Evolutionary conservation across 2,329 filamentous ascomycete genomes (phyloP), one percentile per base, ranked within the genome.

Genomic region (Ceratocystis eucalypticola): DNA sequence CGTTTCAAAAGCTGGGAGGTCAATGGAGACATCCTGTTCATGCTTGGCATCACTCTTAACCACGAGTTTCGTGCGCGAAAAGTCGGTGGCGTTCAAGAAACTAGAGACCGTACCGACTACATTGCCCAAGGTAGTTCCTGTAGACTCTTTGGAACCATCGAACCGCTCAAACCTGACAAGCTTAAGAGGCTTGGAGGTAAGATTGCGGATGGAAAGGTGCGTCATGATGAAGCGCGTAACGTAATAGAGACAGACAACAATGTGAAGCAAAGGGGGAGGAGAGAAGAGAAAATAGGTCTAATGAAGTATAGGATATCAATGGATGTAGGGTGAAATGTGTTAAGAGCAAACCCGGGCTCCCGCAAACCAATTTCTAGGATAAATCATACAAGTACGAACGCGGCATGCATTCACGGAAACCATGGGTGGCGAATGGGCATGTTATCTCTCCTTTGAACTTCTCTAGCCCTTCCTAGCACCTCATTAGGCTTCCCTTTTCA

Each of bases 141-240:
- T 74, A 55, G 77, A 65, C 77, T 77, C 71, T 28, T 74, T 74
- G 67, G 78, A 73, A 37, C 75, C 80, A 70, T 85, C 82, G 74
- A 91, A 91, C 70, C 87, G 86, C 77, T 95, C 88, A 67, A 93
- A 79, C 68, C 73, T 80, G 74, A 85, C 86, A 71, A 96, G 82
- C 70, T 87, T 84, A 66, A 96, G 78, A n/a, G 85, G 80, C 62
- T 83, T 86, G 67, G 83, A 79, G 57, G 89, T 93, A 70, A 96
- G 78, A 75, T 96, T 96, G 72, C 92, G 90, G 71, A 96, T 84
- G 3, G 83, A 88, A 70, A 96, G 78, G 67, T 77, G 75, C 20
- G 78, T 75, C 80, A 82, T 83, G 28, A 37, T 25, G 55, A n/a
- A 59, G n/a, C 15, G 28, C 55, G 55, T 1, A n/a, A 37, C 6